Evolutionary conservation across 2,329 filamentous ascomycete species (phyloP), one percentile per base, ranked within the genome.

Genomic region (Botrytis fabae): DNA sequence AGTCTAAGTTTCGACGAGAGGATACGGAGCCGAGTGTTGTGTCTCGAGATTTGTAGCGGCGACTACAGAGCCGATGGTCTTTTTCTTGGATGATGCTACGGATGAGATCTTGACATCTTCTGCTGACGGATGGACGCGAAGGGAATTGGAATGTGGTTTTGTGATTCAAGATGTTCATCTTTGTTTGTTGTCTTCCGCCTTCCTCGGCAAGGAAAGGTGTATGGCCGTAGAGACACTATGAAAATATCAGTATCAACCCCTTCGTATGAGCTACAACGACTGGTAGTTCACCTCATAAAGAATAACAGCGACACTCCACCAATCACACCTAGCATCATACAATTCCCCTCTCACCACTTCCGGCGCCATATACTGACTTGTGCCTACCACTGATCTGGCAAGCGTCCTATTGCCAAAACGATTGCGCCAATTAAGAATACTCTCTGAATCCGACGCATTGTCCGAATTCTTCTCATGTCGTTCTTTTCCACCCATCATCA

Each of bases 281-380:
- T 48, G 28, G 25, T 44, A 48, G 76, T 80, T 71, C 78, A 88
- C 88, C 82, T 98, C 95, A 79, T 93, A 98, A 73, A 98, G 83
- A 80, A 98, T 98, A 80, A 98, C 90, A 70, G 94, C 95, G 78
- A 98, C 89, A 83, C 95, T 98, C 95, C 93, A 98, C 94, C 89
- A 98, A 83, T 98, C 95, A 83, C 95, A 98, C 79, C 95, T 88
- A 44, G 93, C 95, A 82, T 98, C 96, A 81, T 98, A 98, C 54
- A 87, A 84, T 66, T 94, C 88, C 42, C 95, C 93, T 76, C 88
- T 86, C 73, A 98, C 91, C 28, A 98, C 93, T 84, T 98, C 96
- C 2, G 95, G 95, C 0, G 96, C 95, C 96, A 98, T 98, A 84
- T 98, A 98, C 80, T 98, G 95, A 81, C 94, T 97, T 3, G 96